Percentiles rank a stretch among this genome's conserved stretches.
phyloP scores from a whole-genome alignment of 352 stramenopile species.

The Nothophytophthora sp. region DNA sequence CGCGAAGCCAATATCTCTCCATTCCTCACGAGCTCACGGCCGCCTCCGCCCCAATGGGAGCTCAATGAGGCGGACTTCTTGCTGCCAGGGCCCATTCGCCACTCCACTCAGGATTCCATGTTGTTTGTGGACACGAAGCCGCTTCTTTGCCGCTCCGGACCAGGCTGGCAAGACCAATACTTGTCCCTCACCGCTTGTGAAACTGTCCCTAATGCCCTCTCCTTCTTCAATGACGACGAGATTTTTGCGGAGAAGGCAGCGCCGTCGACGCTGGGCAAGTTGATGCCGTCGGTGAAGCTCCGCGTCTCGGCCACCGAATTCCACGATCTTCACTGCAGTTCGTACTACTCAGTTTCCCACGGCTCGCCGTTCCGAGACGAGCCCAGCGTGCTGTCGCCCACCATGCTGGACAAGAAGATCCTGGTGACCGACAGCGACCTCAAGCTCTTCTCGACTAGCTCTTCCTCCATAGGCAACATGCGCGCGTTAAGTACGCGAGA shows the following conservation, averaged over 20 bases:
- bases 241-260: too few species aligned
- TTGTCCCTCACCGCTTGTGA: slow-evolving; percentile 12
- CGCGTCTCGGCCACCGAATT: slow-evolving; percentile 12
- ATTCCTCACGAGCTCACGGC: slow-evolving; percentile 30
- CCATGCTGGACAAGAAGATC: slow-evolving; percentile 42
- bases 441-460: slow-evolving; percentile 21
- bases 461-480: slow-evolving; percentile 17
- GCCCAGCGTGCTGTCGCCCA: slow-evolving; percentile 30
- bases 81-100: slow-evolving; percentile 10
- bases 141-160: slow-evolving; percentile 5
- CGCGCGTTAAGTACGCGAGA: slow-evolving; percentile 6
- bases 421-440: slow-evolving; percentile 51
- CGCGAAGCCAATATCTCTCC: slow-evolving; percentile 35
- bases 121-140: slow-evolving; percentile 10
- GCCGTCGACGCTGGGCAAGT: not conserved
- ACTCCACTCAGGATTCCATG: slow-evolving; percentile 9
- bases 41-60: slow-evolving; percentile 16
- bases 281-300: slow-evolving; percentile 6
- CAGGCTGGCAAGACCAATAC: slow-evolving; percentile 25
- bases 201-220: slow-evolving; percentile 8
- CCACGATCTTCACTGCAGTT: not conserved
- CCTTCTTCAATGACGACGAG: not conserved
- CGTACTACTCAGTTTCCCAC: too few species aligned
- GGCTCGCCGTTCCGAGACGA: slow-evolving; percentile 12
- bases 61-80: slow-evolving; percentile 43